A percentile compares a stretch with the other conserved stretches of the same genome.
Conservation (phyloP, 179 eudicot genomes). For the Gypsophila paniculata region DNA sequence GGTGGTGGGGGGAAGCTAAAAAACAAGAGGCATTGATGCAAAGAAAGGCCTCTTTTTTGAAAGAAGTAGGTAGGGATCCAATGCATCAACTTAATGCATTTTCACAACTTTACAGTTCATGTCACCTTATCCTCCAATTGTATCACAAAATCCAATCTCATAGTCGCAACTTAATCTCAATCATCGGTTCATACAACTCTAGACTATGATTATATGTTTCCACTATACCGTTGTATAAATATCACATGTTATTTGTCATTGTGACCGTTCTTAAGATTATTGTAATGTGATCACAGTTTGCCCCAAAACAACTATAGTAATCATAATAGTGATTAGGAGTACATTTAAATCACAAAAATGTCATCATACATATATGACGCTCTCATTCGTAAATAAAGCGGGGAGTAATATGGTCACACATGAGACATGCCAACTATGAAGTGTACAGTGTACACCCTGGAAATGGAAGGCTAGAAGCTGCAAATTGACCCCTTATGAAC, state of each 20-base stretch:
- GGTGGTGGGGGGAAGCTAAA: conserved; percentile 4
- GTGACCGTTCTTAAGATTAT: no score
- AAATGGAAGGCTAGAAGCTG: not conserved
- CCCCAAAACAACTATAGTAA: no score
- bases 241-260: no score
- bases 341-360: no score
- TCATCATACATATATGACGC: no score
- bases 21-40: conserved; percentile 14
- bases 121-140: conserved; percentile 19
- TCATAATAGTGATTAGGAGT: no score
- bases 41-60: not conserved
- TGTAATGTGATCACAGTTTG: no score
- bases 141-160: not conserved
- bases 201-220: no score
- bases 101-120: conserved; percentile 27
- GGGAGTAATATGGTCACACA: not conserved
- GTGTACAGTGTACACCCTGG: not conserved
- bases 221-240: no score
- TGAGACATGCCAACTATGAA: not conserved
- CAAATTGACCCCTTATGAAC: no score
- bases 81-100: conserved; percentile 15
- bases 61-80: conserved; percentile 22
- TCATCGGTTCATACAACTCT: no score
- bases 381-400: no score
- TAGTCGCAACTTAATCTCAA: not conserved